Base-by-base conservation (phyloP, 225 moss, liverwort and hornwort species). In the Pseudisothecium myosuroides region DNA sequence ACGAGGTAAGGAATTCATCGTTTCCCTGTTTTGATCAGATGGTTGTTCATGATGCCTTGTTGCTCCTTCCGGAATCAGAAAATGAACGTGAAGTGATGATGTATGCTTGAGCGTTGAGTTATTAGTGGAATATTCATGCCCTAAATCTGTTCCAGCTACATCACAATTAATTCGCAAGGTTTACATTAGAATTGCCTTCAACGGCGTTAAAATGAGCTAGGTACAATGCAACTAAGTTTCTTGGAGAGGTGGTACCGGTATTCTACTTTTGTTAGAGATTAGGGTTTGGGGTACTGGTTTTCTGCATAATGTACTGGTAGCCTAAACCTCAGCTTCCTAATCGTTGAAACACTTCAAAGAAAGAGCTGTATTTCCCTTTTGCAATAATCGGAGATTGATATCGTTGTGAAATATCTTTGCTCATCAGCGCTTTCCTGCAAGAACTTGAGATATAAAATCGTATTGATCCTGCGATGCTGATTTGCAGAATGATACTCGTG, bases 401-500 rank as follows among this genome's bases (percentile, higher is more conserved):
- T n/a, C 31, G 17, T 73, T 50, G 49, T 81, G 71, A 78, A 21
- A 73, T 58, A 64, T 55, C 32, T 73, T 65, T 47, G 26, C 60
- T 62, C 16, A 61, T 75, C 45, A 80, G 66, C 60, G 60, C 76
- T 82, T 39, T 85, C 36, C 62, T 85, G 37, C 16, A 81, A 60
- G 45, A 69, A 49, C 43, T 88, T 80, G 12, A 80, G 58, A 82
- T 83, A 52, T 14, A 21, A 76, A 47, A 50, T 55, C 69, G 27
- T 34, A 76, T 73, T 43, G 82, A 54, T 76, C 52, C 61, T 87
- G 49, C 55, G 69, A 81, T 81, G 80, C 63, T 85, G 86, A 37
- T 79, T 36, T 88, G 80, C 93, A 95, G 94, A 87, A 86, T 82
- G 90, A 93, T 89, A 75, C 72, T 67, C 92, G 79, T 82, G 92